These are phyloP conservation scores for Viscum album DNA, from an alignment of 177 flowering plant genomes.

Conservation along the genomic window DNA sequence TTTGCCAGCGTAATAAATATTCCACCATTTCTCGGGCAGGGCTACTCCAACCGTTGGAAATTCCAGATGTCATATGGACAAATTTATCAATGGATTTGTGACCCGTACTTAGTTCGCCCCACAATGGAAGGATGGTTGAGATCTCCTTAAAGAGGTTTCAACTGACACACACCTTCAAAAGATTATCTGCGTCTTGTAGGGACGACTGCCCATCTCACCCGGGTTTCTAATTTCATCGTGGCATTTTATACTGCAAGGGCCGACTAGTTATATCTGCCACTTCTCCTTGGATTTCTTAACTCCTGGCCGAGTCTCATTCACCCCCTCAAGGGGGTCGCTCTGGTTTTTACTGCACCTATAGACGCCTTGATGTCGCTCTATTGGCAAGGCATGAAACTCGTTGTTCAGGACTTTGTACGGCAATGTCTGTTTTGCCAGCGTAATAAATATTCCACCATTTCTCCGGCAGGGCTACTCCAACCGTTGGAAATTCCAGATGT, in stretches of 20 bases:
- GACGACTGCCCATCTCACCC: no score
- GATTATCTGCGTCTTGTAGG: no score
- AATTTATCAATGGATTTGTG: background rate
- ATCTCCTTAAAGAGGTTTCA: no score
- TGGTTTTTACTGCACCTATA: background rate
- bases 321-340: background rate
- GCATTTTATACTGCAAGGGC: no score
- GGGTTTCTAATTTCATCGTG: no score
- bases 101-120: no score
- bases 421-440: background rate
- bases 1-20: background rate
- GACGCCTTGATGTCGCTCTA: background rate
- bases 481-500: background rate
- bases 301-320: background rate
- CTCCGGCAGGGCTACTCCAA: background rate
- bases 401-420: background rate
- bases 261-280: no score
- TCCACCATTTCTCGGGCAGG: background rate
- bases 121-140: no score
- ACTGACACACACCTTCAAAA: no score
- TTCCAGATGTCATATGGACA: background rate
- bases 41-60: background rate
- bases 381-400: background rate
- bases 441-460: no score
- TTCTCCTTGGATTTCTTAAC: no score